phyloP scores from a whole-genome alignment of 116 monocot species.

The Thalassia testudinum region DNA sequence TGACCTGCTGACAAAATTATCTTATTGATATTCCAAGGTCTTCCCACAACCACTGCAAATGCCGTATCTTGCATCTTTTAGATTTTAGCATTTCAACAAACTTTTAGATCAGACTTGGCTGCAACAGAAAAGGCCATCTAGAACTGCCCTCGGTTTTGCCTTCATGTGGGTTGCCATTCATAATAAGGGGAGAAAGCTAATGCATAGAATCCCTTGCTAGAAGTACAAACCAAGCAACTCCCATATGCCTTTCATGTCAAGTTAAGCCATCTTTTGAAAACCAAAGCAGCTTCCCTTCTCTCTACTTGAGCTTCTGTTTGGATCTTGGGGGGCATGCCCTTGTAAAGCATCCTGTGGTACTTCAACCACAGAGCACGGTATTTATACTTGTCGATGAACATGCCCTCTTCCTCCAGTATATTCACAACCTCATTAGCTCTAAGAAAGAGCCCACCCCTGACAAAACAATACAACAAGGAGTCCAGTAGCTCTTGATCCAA shows the following conservation, averaged over 20 bases:
- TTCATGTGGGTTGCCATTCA: too few species aligned
- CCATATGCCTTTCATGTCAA: conserved; percentile 15
- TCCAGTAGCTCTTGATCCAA: conserved; percentile 94
- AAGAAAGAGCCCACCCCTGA: conserved; percentile 88
- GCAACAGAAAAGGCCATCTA: too few species aligned
- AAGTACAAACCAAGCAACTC: too few species aligned
- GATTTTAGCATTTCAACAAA: too few species aligned
- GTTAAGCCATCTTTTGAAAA: conserved; percentile 68
- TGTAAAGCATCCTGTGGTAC: conserved; percentile 73
- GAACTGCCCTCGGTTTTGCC: too few species aligned
- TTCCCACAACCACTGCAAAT: too few species aligned
- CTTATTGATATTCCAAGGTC: too few species aligned
- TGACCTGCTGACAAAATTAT: too few species aligned
- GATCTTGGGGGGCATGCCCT: conserved; percentile 62
- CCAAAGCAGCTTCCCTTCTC: conserved; percentile 59
- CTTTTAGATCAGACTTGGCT: too few species aligned
- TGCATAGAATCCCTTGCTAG: too few species aligned
- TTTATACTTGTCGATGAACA: conserved; percentile 92
- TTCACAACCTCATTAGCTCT: conserved; percentile 81
- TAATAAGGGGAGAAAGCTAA: too few species aligned
- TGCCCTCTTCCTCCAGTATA: conserved; percentile 61
- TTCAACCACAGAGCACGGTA: conserved; percentile 82
- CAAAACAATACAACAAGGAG: conserved; percentile 79
- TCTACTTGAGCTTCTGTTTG: conserved; percentile 62
- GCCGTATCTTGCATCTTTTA: too few species aligned